These are phyloP conservation scores for Wickerhamomyces bisporus DNA, from an alignment of 805 yeast species.

Conservation along the genomic window DNA sequence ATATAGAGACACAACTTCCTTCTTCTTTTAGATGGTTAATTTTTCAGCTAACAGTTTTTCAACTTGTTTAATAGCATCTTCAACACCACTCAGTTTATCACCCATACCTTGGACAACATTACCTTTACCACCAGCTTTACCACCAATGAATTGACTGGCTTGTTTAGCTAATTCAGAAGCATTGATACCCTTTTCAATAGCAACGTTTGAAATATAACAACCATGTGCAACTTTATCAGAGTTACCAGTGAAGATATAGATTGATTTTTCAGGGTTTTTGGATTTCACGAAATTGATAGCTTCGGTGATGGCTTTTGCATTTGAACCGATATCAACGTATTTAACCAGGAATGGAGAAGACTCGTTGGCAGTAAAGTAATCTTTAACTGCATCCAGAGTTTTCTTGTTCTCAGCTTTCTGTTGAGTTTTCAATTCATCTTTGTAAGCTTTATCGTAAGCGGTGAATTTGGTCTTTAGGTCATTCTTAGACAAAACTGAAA, in stretches of 20 bases:
- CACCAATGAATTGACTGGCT: slow-evolving; percentile 78
- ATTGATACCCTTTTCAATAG: slow-evolving; percentile 62
- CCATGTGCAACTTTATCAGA: slow-evolving; percentile 89
- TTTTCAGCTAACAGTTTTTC: slow-evolving; percentile 56
- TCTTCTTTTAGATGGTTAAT: slow-evolving; percentile 33
- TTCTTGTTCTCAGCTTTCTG: slow-evolving; percentile 86
- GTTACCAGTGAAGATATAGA: slow-evolving; percentile 75
- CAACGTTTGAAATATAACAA: slow-evolving; percentile 74
- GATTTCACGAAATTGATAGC: slow-evolving; percentile 81
- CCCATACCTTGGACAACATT: slow-evolving; percentile 97
- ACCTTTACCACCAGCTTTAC: slow-evolving; percentile 98
- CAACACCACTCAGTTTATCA: slow-evolving; percentile 64
- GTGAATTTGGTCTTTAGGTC: slow-evolving; percentile 68
- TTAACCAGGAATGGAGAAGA: slow-evolving; percentile 58
- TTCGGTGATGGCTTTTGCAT: slow-evolving; percentile 92
- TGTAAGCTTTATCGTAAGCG: slow-evolving; percentile 77
- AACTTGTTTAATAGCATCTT: slow-evolving; percentile 69
- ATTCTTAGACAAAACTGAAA: slow-evolving; percentile 78
- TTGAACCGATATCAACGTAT: slow-evolving; percentile 65
- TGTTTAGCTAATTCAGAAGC: slow-evolving; percentile 70
- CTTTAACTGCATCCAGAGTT: slow-evolving; percentile 70
- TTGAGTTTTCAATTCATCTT: slow-evolving; percentile 81
- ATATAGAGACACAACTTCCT: too few species aligned
- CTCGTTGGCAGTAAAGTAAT: slow-evolving; percentile 53
- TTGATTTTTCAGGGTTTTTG: slow-evolving; percentile 64